Percentiles rank a stretch among this genome's conserved stretches.
These are phyloP conservation scores for Prillingera fragicola DNA, from an alignment of 1,284 basidiomycete genomes.

Conservation along the genomic window DNA sequence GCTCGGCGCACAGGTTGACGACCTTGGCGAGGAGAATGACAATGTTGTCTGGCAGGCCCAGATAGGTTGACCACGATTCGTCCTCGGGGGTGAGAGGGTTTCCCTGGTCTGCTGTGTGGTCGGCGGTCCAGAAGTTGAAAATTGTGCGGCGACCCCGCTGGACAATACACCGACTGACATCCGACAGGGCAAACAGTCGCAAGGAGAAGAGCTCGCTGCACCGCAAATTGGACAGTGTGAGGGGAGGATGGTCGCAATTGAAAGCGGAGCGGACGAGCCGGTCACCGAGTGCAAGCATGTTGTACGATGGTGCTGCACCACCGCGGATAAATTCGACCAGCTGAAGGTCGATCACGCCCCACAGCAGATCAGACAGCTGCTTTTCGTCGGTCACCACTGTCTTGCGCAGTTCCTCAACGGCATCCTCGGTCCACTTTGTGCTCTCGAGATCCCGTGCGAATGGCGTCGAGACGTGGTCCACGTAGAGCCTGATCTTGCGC, in stretches of 20 bases:
- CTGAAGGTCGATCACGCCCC: conserved; percentile 32
- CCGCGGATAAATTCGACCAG: conserved; percentile 29
- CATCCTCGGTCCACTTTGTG: conserved; percentile 32
- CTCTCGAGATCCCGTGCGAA: conserved; percentile 28
- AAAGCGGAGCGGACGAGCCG: conserved; percentile 20
- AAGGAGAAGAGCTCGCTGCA: conserved; percentile 21
- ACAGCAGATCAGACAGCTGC: conserved; percentile 27
- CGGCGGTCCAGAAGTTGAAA: conserved; percentile 14
- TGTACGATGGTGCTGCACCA: conserved; percentile 26
- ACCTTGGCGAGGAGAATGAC: conserved; percentile 28
- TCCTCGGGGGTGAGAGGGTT: conserved; percentile 9
- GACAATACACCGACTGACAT: conserved; percentile 29
- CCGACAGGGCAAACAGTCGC: conserved; percentile 25
- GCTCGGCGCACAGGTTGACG: conserved; percentile 28
- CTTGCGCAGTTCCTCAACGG: conserved; percentile 19
- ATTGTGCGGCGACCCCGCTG: conserved; percentile 25
- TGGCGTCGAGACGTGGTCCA: conserved; percentile 26
- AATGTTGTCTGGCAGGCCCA: conserved; percentile 30
- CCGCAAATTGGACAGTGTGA: conserved; percentile 20
- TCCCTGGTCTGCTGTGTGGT: conserved; percentile 2
- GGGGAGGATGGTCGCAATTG: conserved; percentile 13
- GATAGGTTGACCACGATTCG: conserved; percentile 29
- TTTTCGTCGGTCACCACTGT: conserved; percentile 19
- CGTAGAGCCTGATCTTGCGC: conserved; percentile 20
- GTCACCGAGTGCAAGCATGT: conserved; percentile 29